Evolutionary conservation across 352 stramenopile genomes (phyloP), one percentile per base, ranked within the genome.

Genomic region (Thalassiosira mediterranea): DNA sequence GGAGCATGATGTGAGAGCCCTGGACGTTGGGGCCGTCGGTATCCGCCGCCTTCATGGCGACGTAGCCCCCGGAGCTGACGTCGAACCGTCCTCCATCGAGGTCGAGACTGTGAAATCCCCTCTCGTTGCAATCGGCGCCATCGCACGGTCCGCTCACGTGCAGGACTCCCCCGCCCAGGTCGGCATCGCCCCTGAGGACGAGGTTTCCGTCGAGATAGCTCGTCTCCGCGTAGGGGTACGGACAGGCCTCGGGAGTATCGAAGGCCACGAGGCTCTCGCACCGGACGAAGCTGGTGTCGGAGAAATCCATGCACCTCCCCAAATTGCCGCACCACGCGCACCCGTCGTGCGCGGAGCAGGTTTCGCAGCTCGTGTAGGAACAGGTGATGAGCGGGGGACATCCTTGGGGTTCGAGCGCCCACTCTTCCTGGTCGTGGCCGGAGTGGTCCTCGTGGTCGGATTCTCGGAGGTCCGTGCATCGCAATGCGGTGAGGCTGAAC

Each of bases 11-110:
- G 48, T 76, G 63, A 15, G 57, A 68, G 23, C 52, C 72, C 23
- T 34, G 34, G 13, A 48, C 38, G 42, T 81, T 75, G 13, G 61
- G 28, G 29, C 25, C 58, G 32, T 68, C 49, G 5, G 57, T 72
- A 46, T 76, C 44, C 2, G 72, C 72, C 46, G 72, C 63, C 26
- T 46, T 32, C 5, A 81, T 64, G 28, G 56, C 31, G 42, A 81
- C 53, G 29, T 0, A 21, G 46, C 72, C 72, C n/a, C 63, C 72
- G 17, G 47, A 68, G 2, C 34, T 25, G 15, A 81, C 57, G 21
- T 81, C 63, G 21, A 81, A 81, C 19, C 15, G 31, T 23, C 72
- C 63, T 38, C 71, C 71, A 51, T 80, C 71, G 4, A 80, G 38
- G 21, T 60, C 26, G 13, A 80, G 56, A 5, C 56, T 72, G 52